Evolutionary conservation across 129 eudicot species (phyloP), one percentile per base, ranked within the genome.

Genomic region (Chrysanthemum makinoi): DNA sequence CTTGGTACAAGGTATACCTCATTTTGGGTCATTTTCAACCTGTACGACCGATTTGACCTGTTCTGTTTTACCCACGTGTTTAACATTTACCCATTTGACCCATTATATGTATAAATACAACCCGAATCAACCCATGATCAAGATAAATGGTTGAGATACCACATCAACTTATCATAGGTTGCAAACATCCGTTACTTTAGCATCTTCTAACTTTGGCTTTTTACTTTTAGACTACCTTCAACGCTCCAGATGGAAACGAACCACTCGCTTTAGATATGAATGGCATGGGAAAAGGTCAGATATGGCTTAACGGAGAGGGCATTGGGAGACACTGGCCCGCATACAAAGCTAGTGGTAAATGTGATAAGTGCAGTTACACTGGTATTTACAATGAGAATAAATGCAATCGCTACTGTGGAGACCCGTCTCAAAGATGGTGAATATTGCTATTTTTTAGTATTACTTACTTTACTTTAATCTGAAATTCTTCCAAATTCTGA

Each of bases 361-460:
- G 97, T 46, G 80, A 81, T 47, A 48, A 54, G 50, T 92, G 98
- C 75, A 83, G 68, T 58, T 92, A 92, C 76, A 80, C 91, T 0
- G 98, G 96, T 30, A 69, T 48, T n/a, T 92, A 58, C 73, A 79
- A 24, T 6, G 95, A 92, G 82, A 85, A 52, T 2, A 92, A 92
- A 76, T 92, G 98, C 84, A 81, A 72, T 59, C 79, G 72, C 20
- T 59, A 65, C 67, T 92, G 98, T 75, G 96, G 94, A 52, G 76
- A 81, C 18, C 89, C 98, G 19, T 88, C 98, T 39, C 98, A 92
- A 66, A 92, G 89, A 86, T 92, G 98, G 98, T 91, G 50, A 76
- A 28, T 62, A 18, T 62, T 24, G 3, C 0, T 14, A 39, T 56
- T 26, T 61, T 6, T 16, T 35, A 63, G 50, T 12, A 39, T 16